Evolutionary conservation across 2,329 filamentous ascomycete species (phyloP).

Genomic region (Beauveria brongniartii): DNA sequence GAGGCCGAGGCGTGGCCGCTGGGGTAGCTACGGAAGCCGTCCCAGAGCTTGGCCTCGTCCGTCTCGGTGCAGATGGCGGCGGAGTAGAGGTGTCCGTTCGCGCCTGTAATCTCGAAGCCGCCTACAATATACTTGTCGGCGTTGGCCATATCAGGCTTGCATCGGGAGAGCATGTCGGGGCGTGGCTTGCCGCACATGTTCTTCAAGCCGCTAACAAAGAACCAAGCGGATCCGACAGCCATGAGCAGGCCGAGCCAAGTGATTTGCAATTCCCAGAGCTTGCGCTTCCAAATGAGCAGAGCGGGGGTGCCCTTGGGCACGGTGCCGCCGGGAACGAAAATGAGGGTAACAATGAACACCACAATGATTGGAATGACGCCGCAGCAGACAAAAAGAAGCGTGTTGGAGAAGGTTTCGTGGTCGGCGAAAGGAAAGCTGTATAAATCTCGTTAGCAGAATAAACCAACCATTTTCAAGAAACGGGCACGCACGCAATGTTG

Average conservation of each 20-base stretch:
- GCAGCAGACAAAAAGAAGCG: slow-evolving; percentile 55
- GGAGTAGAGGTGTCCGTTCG: slow-evolving; percentile 62
- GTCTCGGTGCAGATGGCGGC: slow-evolving; percentile 65
- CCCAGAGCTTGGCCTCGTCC: slow-evolving; percentile 54
- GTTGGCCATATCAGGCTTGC: slow-evolving; percentile 63
- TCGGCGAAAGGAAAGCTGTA: slow-evolving; percentile 59
- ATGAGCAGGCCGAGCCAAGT: slow-evolving; percentile 77
- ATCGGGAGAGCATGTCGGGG: slow-evolving; percentile 76
- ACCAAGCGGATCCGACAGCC: slow-evolving; percentile 62
- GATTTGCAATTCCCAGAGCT: slow-evolving; percentile 84
- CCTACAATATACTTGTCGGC: slow-evolving; percentile 55
- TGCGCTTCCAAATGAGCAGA: slow-evolving; percentile 64
- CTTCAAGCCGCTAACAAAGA: slow-evolving; percentile 82
- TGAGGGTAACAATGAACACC: slow-evolving; percentile 59
- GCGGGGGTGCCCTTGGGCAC: slow-evolving; percentile 55
- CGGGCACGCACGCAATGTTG: slow-evolving; percentile 56
- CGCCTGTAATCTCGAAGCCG: slow-evolving; percentile 43
- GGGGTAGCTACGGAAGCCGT: slow-evolving; percentile 75
- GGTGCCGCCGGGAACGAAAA: slow-evolving; percentile 65
- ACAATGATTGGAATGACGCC: slow-evolving; percentile 57
- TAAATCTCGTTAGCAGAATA: background rate
- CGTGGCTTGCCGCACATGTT: slow-evolving; percentile 62
- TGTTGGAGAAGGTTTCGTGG: slow-evolving; percentile 63
- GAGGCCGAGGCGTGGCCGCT: slow-evolving; percentile 54
- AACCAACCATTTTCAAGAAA: background rate